These are phyloP conservation scores for Septoria petroselini DNA, from an alignment of 2,329 filamentous ascomycete species.

Conservation along the genomic window DNA sequence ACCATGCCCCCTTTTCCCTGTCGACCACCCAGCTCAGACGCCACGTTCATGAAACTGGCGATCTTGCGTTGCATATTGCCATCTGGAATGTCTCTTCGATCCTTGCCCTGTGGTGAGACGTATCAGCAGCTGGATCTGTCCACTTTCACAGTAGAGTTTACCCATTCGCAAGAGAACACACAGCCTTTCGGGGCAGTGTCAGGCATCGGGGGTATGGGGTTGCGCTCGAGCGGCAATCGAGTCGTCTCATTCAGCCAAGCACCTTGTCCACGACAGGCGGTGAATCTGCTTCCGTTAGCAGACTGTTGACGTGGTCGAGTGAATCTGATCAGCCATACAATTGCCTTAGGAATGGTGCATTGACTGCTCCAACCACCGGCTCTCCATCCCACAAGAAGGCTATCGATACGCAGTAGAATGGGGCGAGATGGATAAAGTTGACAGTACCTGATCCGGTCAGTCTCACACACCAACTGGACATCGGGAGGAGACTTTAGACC, in stretches of 20 bases:
- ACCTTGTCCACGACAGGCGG: conserved; percentile 62
- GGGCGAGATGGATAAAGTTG: conserved; percentile 76
- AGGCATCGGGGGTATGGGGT: conserved; percentile 62
- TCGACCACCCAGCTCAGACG: conserved; percentile 61
- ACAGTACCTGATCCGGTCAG: conserved; percentile 55
- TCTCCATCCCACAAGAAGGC: conserved; percentile 60
- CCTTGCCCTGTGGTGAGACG: conserved; percentile 55
- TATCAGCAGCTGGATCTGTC: neutral
- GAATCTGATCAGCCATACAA: conserved; percentile 16
- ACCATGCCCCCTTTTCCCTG: conserved; percentile 73
- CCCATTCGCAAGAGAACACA: conserved; percentile 64
- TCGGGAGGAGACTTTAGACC: no score
- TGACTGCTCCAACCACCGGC: conserved; percentile 68
- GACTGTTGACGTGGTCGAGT: neutral
- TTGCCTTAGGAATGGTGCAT: conserved; percentile 61
- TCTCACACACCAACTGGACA: no score
- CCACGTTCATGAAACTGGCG: conserved; percentile 73
- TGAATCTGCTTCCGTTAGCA: conserved; percentile 56
- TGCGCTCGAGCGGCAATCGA: conserved; percentile 60
- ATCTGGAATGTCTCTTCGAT: conserved; percentile 62
- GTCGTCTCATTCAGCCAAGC: conserved; percentile 67
- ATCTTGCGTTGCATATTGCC: conserved; percentile 70
- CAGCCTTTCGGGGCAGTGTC: conserved; percentile 64
- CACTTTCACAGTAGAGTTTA: neutral
- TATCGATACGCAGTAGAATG: conserved; percentile 78